phyloP scores from a whole-genome alignment of 1,284 basidiomycete genomes.

The Apiotrichum gamsii region DNA sequence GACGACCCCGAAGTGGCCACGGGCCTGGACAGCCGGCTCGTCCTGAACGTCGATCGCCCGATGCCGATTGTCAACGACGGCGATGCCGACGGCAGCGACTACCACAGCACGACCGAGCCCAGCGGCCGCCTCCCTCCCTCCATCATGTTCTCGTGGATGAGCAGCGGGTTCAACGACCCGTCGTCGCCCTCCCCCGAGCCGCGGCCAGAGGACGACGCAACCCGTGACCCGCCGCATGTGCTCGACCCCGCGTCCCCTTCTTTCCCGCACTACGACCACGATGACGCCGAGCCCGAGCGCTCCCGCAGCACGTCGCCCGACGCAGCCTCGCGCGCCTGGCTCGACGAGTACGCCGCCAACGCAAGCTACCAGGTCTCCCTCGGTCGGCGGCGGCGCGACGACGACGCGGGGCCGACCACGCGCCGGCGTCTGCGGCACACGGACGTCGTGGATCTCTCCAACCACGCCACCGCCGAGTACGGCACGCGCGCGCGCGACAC shows the following conservation, averaged over 20 bases:
- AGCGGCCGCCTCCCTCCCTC: background rate
- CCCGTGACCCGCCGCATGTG: background rate
- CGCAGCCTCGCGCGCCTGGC: constrained; percentile 4
- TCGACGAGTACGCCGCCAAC: constrained; percentile 6
- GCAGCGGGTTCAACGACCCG: no score
- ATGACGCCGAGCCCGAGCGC: background rate
- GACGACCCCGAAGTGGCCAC: no score
- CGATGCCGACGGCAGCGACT: no score
- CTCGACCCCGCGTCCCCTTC: constrained; percentile 2
- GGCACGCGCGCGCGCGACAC: constrained; percentile 4
- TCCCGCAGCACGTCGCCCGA: constrained; percentile 1
- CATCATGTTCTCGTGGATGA: no score
- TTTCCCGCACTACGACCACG: no score
- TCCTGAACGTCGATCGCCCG: no score
- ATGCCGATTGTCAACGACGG: no score
- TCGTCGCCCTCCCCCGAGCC: background rate
- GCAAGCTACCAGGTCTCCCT: background rate
- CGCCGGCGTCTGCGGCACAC: constrained; percentile 3
- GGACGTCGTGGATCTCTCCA: background rate
- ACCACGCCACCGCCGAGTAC: background rate
- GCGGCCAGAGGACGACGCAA: background rate
- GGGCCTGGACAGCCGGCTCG: no score
- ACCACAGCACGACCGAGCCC: no score
- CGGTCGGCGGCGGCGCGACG: background rate
- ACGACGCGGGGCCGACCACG: constrained; percentile 1